Base-by-base conservation (phyloP, 1,284 basidiomycete species). In the Marasmius fiardii region DNA sequence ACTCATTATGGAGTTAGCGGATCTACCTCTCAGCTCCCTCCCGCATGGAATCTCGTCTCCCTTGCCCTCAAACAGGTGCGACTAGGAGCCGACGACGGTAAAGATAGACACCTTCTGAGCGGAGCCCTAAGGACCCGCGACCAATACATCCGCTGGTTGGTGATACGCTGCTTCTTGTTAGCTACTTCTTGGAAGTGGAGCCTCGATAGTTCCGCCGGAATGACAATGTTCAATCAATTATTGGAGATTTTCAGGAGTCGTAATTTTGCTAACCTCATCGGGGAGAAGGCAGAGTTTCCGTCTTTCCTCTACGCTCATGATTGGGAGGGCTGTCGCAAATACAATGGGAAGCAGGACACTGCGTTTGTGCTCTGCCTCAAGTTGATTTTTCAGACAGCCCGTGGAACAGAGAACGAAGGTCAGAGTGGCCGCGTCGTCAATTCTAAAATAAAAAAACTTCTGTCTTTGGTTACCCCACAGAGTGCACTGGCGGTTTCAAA, bases 331-430 rank as follows among this genome's bases (percentile, higher is more conserved):
- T 75, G 92, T 1, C 76, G 74, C 12, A 69, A 76, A n/a, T 78
- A 80, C 50, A 73, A 79, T 21, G 69, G 71, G 23, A 69, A 69
- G n/a, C n/a, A n/a, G 12, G 93, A 96, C 61, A 86, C 88, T 1
- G 84, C 91, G 4, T 96, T 91, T 67, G 81, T 86, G 18, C 69
- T 93, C 16, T 93, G 94, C 65, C 74, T 97, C 47, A 92, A 93
- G 66, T 76, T 95, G 50, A 74, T 94, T 16, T 79, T 83, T 1
- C 80, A 79, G 37, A 81, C 86, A 0, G 79, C 76, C 2, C 60
- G 67, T 20, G 57, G 54, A 48, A 56, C 63, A 24, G 64, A 71
- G 44, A 56, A 64, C 41, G 43, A 50, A 14, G 8, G 18, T 20
- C n/a, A 14, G 5, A 26, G 10, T 34, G 26, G 43, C 1, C 20